phyloP scores from a whole-genome alignment of 495 filamentous ascomycete genomes.

The Pyrenula massariospora region DNA sequence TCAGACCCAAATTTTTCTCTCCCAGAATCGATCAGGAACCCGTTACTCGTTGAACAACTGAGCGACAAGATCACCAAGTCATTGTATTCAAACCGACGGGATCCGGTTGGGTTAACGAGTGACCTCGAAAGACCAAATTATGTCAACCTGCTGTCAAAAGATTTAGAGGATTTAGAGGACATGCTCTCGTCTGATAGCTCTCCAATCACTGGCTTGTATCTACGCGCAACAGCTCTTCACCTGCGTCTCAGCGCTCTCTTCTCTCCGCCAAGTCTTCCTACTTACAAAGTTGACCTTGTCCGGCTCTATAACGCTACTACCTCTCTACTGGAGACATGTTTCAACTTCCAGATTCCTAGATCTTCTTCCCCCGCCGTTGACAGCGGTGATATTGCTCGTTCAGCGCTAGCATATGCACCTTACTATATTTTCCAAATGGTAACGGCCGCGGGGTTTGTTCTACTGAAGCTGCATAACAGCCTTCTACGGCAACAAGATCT shows the following conservation, averaged over 20 bases:
- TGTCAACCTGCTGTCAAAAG: slow-evolving; percentile 41
- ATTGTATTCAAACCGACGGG: slow-evolving; percentile 69
- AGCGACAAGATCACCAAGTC: slow-evolving; percentile 77
- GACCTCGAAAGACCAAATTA: slow-evolving; percentile 59
- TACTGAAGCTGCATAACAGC: slow-evolving; percentile 77
- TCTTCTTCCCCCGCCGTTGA: neutral
- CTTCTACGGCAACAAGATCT: slow-evolving; percentile 52
- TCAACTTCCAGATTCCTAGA: slow-evolving; percentile 43
- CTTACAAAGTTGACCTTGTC: slow-evolving; percentile 68
- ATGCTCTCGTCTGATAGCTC: slow-evolving; percentile 10
- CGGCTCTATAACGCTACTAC: slow-evolving; percentile 66
- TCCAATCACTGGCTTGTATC: slow-evolving; percentile 57
- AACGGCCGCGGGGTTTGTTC: slow-evolving; percentile 71
- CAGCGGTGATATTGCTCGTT: slow-evolving; percentile 5
- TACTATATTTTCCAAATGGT: slow-evolving; percentile 92
- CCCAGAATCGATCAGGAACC: slow-evolving; percentile 50
- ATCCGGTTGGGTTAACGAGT: slow-evolving; percentile 59
- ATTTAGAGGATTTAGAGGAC: slow-evolving; percentile 41
- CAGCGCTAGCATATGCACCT: slow-evolving; percentile 56
- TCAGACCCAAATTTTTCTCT: slow-evolving; percentile 52
- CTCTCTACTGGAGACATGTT: slow-evolving; percentile 60
- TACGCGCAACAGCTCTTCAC: slow-evolving; percentile 71
- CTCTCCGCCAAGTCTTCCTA: slow-evolving; percentile 59
- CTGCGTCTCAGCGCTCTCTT: slow-evolving; percentile 82
- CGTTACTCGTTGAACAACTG: slow-evolving; percentile 71